These are phyloP conservation scores for Thelonectria discophora DNA, from an alignment of 2,329 filamentous ascomycete genomes.

Conservation along the genomic window DNA sequence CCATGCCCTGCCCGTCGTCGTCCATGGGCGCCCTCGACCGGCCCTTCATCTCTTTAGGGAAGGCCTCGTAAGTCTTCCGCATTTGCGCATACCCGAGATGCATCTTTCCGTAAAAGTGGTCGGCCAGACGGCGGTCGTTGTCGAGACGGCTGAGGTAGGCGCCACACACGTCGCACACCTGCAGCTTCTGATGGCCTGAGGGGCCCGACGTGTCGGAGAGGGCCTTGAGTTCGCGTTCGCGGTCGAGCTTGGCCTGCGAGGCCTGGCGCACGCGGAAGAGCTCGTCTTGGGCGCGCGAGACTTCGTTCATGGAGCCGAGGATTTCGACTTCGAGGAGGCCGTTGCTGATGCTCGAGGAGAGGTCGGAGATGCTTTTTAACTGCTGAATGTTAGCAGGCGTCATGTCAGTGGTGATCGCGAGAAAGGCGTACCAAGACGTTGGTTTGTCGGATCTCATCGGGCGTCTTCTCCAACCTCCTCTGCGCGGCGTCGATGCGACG, in stretches of 20 bases:
- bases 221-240: conserved; percentile 87
- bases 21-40: conserved; percentile 68
- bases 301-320: conserved; percentile 81
- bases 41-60: conserved; percentile 86
- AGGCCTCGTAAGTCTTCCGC: conserved; percentile 89
- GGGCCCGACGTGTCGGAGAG: conserved; percentile 92
- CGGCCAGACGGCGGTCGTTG: conserved; percentile 91
- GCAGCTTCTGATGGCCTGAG: conserved; percentile 94
- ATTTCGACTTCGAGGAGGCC: conserved; percentile 88
- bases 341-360: conserved; percentile 79
- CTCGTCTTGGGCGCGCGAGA: conserved; percentile 85
- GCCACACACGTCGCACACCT: conserved; percentile 98
- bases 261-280: conserved; percentile 85
- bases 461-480: conserved; percentile 92
- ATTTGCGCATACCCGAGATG: conserved; percentile 98
- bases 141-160: conserved; percentile 92
- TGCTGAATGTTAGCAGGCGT: conserved; percentile 33
- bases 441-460: conserved; percentile 95
- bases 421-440: conserved; percentile 72
- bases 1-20: conserved; percentile 56
- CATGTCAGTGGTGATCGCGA: neutral
- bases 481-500: conserved; percentile 91
- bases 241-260: conserved; percentile 81
- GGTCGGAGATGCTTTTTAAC: conserved; percentile 85
- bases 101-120: conserved; percentile 99